These are phyloP conservation scores for Raffaelea albimanens DNA, from an alignment of 2,329 filamentous ascomycete species.

Conservation along the genomic window DNA sequence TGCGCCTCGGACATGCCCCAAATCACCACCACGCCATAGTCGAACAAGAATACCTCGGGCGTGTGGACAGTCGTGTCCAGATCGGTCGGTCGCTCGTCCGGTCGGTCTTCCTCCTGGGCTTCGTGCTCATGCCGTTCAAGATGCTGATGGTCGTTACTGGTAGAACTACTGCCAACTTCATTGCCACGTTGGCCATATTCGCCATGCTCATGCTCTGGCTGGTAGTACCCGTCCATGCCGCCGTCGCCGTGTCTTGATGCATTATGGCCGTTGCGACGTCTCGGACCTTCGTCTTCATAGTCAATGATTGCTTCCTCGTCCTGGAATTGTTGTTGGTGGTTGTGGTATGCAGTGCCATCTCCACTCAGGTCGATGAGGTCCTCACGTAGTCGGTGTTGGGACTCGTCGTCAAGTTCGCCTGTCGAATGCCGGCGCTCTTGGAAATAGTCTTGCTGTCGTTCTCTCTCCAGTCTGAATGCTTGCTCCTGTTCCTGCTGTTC, in stretches of 20 bases:
- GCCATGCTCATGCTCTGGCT: not conserved
- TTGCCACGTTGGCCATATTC: not conserved
- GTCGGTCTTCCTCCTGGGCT: slow-evolving; percentile 1
- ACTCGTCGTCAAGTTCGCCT: slow-evolving; percentile 57
- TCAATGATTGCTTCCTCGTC: slow-evolving; percentile 17
- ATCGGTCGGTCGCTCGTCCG: slow-evolving; percentile 38
- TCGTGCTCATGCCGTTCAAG: not conserved
- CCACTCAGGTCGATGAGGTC: slow-evolving; percentile 50
- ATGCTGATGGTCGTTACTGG: not conserved
- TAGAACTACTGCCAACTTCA: not conserved
- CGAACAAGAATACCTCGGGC: slow-evolving; percentile 90
- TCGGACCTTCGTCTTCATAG: not conserved
- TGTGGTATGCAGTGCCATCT: slow-evolving; percentile 22
- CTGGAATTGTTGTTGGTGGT: slow-evolving; percentile 3
- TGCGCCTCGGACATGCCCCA: slow-evolving; percentile 95
- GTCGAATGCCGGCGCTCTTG: slow-evolving; percentile 67
- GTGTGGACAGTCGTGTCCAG: slow-evolving; percentile 85
- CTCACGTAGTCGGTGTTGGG: slow-evolving; percentile 37
- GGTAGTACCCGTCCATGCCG: not conserved
- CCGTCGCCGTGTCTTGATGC: not conserved
- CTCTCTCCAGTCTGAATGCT: slow-evolving; percentile 18
- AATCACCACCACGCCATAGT: slow-evolving; percentile 95
- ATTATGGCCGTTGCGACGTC: not conserved
- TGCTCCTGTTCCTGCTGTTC: slow-evolving; percentile 18
- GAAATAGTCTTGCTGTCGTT: slow-evolving; percentile 18